Evolutionary conservation across 2,329 filamentous ascomycete genomes (phyloP), one percentile per base, ranked within the genome.

Genomic region (Sordariomycetes sp.): DNA sequence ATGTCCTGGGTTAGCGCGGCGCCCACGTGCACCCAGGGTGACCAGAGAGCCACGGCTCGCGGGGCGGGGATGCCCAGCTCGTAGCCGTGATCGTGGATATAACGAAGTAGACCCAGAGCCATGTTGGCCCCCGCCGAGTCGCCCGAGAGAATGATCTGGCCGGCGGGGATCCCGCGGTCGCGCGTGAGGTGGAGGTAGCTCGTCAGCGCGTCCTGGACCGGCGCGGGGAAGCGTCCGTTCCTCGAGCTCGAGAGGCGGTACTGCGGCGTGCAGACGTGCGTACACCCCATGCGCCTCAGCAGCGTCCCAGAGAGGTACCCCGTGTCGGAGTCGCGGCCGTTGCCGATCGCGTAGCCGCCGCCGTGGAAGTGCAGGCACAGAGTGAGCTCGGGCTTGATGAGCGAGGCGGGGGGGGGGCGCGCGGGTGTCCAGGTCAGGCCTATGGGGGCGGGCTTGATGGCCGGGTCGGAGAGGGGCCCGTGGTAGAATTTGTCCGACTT

Each of bases 111-210:
- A 2, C 57, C 67, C 35, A 69, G 56, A 1, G 61, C 66, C 1
- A 69, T 60, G 53, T 67, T 68, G 0, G 58, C 68, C 7, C 68
- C 68, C 0, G 67, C 67, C 7, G 66, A 67, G 61, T 69, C 68
- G 32, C 68, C 68, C 8, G 66, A 68, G 3, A 70, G n/a, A 35
- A 70, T 60, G 55, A 70, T 64, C 8, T 64, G 62, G 4, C 55
- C 42, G 2, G 64, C 36, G 1, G 67, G 64, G 54, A 69, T 66
- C 2, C 60, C 42, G 48, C 64, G 52, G 3, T 62, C 60, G 3
- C 55, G 59, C 10, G 65, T 32, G 2, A 69, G 62, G 56, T 64
- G 59, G 5, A 64, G 55, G 54, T 69, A 69, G 1, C 64, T 60
- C n/a, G 67, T 67, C 10, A 69, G 36, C 20, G 64, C 65, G 53